These are phyloP conservation scores for Microcyclosporella mali DNA, from an alignment of 2,329 filamentous ascomycete genomes.

Conservation along the genomic window DNA sequence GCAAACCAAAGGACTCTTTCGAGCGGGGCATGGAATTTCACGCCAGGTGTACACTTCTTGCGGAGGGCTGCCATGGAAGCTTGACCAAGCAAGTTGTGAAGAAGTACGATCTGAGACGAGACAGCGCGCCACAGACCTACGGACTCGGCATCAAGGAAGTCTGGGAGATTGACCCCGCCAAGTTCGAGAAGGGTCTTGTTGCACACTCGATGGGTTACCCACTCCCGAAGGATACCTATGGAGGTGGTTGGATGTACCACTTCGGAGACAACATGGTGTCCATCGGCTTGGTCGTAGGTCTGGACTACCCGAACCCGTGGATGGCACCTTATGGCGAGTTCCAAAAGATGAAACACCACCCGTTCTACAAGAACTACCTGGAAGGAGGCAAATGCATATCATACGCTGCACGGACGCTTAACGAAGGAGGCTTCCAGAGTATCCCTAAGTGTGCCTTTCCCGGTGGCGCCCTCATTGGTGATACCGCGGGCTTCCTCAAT, in stretches of 20 bases:
- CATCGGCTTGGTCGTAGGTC: conserved; percentile 81
- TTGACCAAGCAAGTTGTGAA: conserved; percentile 91
- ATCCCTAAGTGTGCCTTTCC: conserved; percentile 97
- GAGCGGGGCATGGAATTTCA: conserved; percentile 99
- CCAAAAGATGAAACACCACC: conserved; percentile 97
- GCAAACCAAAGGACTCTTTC: conserved; percentile 81
- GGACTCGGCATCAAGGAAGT: conserved; percentile 92
- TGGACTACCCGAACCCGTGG: conserved; percentile 97
- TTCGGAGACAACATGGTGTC: conserved; percentile 96
- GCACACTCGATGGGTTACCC: conserved; percentile 92
- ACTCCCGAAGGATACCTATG: conserved; percentile 80
- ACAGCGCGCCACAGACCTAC: conserved; percentile 93
- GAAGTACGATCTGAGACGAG: conserved; percentile 82
- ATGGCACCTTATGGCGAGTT: conserved; percentile 92
- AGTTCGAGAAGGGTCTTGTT: conserved; percentile 80
- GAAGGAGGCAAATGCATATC: conserved; percentile 97
- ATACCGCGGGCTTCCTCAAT: conserved; percentile 94
- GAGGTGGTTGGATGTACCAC: conserved; percentile 99
- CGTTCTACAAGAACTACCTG: conserved; percentile 78
- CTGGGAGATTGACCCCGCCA: conserved; percentile 91
- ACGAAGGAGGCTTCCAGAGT: conserved; percentile 94
- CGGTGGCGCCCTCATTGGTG: conserved; percentile 88
- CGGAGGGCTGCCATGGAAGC: conserved; percentile 91
- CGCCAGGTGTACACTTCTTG: conserved; percentile 83
- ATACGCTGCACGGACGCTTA: conserved; percentile 83